Evolutionary conservation across 352 stramenopile species (phyloP), one percentile per base, ranked within the genome.

Genomic region (Pythium rhizo-oryzae): DNA sequence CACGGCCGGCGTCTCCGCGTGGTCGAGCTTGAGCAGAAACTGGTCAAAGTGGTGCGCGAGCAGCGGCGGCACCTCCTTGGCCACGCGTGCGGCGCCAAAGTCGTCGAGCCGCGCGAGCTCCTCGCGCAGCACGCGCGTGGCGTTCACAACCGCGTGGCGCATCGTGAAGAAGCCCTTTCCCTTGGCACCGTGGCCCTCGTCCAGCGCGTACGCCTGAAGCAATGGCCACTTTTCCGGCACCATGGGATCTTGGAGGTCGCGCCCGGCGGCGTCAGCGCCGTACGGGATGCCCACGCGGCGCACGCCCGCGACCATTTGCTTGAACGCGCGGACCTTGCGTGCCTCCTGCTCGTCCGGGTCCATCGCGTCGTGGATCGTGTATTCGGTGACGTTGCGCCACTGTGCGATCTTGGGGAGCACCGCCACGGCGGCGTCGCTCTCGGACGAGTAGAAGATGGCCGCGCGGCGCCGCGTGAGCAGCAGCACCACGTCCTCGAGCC

Each of bases 91-190:
- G 1, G 81, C 74, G 59, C 64, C 80, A 72, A 88, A 92, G 8
- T 56, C 60, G 41, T 94, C 86, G 6, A 92, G 50, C 46, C 82
- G 67, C 15, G 65, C 60, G 64, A 94, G 79, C 13, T 67, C 54
- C 0, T 77, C 47, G 21, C 69, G 72, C 21, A 94, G 49, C 53
- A 74, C 41, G 2, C 43, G 39, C 8, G 81, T 82, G 19, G 89
- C 65, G 47, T 92, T 90, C 7, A 92, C 71, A 39, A 91, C 79
- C 39, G 67, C 47, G 55, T 92, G 83, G 65, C 88, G 83, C 84
- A 91, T 94, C 0, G 84, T 91, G 63, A 94, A 89, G 70, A 94
- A 94, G 0, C 86, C 86, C 44, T 77, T 82, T 5, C 51, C 65
- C 9, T 67, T 67, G 0, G 54, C 69, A 4, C 62, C 71, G 4